Evolutionary conservation across 2,329 filamentous ascomycete species (phyloP).

Genomic region (Sclerotinia glacialis): DNA sequence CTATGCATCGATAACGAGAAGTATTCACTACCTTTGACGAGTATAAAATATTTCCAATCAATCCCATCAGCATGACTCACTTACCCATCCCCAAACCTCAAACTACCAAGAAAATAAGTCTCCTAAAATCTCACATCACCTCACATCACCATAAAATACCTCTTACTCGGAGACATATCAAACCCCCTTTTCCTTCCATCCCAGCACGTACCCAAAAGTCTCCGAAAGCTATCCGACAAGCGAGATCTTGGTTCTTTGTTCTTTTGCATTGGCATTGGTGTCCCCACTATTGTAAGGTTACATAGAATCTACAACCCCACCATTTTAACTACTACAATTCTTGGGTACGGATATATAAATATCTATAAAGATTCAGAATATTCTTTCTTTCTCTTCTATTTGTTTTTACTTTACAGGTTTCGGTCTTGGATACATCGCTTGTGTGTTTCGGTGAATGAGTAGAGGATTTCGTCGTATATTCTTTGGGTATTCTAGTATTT

Average conservation of each 20-base stretch:
- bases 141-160: not conserved
- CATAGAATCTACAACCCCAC: not conserved
- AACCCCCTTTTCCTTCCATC: constrained; percentile 14
- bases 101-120: not conserved
- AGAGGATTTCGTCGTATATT: too few relatives aligned
- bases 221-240: constrained; percentile 32
- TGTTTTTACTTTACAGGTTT: not conserved
- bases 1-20: not conserved
- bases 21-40: not conserved
- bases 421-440: too few relatives aligned
- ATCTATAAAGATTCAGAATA: not conserved
- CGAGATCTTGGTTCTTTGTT: constrained; percentile 22
- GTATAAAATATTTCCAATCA: not conserved
- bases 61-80: not conserved
- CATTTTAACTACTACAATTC: not conserved
- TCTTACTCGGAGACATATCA: constrained; percentile 23
- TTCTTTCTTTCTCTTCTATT: not conserved
- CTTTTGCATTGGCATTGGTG: not conserved
- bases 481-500: too few relatives aligned
- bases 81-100: not conserved
- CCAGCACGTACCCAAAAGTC: constrained; percentile 24
- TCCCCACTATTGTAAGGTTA: too few relatives aligned
- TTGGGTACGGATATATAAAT: not conserved
- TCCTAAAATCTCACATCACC: not conserved
- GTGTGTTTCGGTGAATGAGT: too few relatives aligned